Evolutionary conservation across 345 rosid species (phyloP).

Genomic region (Euphorbia lathyris): DNA sequence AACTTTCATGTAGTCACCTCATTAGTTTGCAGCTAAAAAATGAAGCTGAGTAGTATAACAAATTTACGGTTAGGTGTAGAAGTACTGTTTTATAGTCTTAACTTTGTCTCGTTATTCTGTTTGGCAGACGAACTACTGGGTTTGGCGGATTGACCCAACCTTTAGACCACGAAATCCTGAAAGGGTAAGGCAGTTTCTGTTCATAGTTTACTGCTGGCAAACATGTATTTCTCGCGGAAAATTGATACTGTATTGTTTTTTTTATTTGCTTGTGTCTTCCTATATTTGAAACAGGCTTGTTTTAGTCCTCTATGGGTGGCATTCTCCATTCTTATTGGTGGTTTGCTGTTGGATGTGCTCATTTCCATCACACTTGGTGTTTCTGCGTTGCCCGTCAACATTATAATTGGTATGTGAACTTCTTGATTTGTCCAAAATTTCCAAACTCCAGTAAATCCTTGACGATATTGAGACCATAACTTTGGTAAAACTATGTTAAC

Average conservation of each 20-base stretch:
- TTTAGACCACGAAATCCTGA: conserved; percentile 53
- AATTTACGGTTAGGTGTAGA: not conserved
- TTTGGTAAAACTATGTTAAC: not conserved
- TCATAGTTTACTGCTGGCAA: conserved; percentile 11
- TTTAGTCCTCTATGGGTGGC: conserved; percentile 92
- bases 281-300: conserved; percentile 51
- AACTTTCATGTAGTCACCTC: not conserved
- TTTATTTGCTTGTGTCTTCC: conserved; percentile 8
- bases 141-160: conserved; percentile 74
- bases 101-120: conserved; percentile 16
- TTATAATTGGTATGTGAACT: conserved; percentile 62
- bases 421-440: not conserved
- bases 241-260: not conserved
- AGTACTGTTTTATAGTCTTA: not conserved
- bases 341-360: conserved; percentile 78
- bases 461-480: conserved; percentile 11
- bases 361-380: conserved; percentile 83
- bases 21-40: not conserved
- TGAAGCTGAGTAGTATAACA: conserved; percentile 4
- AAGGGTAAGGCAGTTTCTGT: conserved; percentile 44
- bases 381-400: conserved; percentile 82
- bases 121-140: conserved; percentile 68
- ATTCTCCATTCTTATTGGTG: conserved; percentile 78
- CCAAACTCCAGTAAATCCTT: not conserved
- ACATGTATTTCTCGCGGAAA: conserved; percentile 12